Conservation (phyloP, 2,329 filamentous ascomycete species). For the Aspergillus sergii region DNA sequence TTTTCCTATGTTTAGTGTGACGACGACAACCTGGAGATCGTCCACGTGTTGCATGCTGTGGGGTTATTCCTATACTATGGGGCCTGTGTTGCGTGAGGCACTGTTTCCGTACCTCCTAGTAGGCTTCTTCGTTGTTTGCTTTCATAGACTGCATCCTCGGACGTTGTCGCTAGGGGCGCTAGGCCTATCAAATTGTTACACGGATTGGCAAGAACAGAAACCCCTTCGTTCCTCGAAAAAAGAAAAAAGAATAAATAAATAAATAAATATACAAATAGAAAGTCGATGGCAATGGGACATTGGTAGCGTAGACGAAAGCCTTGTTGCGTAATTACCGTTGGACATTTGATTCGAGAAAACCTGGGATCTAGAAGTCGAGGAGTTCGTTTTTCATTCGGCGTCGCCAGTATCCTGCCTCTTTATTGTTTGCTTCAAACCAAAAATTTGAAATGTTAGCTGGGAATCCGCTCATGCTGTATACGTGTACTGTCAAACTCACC, state of each 20-base stretch:
- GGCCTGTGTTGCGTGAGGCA: background rate
- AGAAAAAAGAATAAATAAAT: background rate
- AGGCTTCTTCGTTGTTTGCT: conserved; percentile 6
- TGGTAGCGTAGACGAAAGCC: background rate
- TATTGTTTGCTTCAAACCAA: conserved; percentile 4
- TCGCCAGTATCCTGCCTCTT: background rate
- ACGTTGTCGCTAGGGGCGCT: background rate
- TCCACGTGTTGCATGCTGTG: conserved; percentile 5
- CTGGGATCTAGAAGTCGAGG: background rate
- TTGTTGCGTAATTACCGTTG: background rate
- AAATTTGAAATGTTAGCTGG: background rate
- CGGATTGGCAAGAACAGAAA: background rate
- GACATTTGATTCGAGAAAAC: background rate
- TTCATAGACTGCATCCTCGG: background rate
- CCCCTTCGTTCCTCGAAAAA: background rate
- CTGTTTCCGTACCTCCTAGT: background rate
- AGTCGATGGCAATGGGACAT: background rate
- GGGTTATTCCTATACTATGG: background rate
- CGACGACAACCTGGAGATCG: conserved; percentile 2
- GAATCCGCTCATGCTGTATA: background rate
- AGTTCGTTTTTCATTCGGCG: background rate
- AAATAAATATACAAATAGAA: no score
- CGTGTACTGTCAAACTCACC: background rate
- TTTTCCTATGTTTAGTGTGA: background rate
- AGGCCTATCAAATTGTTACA: background rate